Conservation (phyloP, 2,329 filamentous ascomycete genomes). For the Mollisiaceae sp. region DNA sequence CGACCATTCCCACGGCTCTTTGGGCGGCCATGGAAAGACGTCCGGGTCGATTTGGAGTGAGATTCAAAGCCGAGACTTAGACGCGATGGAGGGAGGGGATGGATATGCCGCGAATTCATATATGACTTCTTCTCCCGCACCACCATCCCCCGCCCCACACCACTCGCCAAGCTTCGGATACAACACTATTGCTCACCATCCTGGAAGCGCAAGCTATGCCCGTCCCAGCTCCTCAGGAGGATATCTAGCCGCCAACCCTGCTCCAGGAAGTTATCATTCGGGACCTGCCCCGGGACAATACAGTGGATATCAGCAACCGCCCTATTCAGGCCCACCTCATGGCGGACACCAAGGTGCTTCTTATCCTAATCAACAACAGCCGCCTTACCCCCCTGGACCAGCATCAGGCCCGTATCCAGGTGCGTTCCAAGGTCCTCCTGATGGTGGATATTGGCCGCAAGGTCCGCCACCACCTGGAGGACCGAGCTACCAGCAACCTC, state of each 20-base stretch:
- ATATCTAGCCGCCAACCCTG: conserved; percentile 33
- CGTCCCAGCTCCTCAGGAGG: conserved; percentile 34
- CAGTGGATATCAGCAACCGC: conserved; percentile 11
- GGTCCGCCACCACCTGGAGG: conserved; percentile 8
- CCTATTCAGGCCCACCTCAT: too few species aligned
- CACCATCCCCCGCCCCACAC: conserved; percentile 32
- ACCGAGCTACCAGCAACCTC: conserved; percentile 18
- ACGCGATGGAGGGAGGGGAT: conserved; percentile 58
- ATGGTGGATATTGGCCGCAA: conserved; percentile 15
- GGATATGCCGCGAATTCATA: conserved; percentile 43
- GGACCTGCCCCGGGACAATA: conserved; percentile 27
- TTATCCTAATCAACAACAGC: conserved; percentile 11
- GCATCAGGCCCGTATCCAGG: neutral
- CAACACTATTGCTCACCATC: conserved; percentile 28
- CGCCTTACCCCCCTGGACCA: conserved; percentile 9
- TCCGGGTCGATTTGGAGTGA: conserved; percentile 65
- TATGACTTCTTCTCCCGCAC: conserved; percentile 31
- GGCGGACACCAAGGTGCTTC: conserved; percentile 10
- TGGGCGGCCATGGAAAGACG: conserved; percentile 59
- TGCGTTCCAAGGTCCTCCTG: conserved; percentile 13
- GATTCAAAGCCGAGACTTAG: conserved; percentile 62
- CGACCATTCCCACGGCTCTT: conserved; percentile 42
- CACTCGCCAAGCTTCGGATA: conserved; percentile 38
- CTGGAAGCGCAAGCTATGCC: conserved; percentile 26
- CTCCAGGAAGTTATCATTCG: conserved; percentile 30